These are phyloP conservation scores for Isatis lusitanica DNA, from an alignment of 441 rosid genomes.

Conservation along the genomic window DNA sequence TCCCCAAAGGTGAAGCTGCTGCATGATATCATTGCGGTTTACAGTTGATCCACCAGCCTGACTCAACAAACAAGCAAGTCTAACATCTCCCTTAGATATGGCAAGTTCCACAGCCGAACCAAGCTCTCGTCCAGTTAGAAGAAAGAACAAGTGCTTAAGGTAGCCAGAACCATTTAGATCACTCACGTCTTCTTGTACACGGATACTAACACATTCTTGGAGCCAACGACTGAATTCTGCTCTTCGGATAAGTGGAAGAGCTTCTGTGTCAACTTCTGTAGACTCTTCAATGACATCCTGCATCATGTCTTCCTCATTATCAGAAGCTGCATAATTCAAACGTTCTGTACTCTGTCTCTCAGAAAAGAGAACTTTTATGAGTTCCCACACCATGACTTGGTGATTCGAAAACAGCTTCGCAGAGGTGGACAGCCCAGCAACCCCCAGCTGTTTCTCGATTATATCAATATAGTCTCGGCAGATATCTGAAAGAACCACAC, in stretches of 20 bases:
- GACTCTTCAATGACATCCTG: slow-evolving; percentile 73
- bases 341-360: slow-evolving; percentile 67
- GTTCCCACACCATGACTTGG: slow-evolving; percentile 97
- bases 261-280: slow-evolving; percentile 68
- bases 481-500: slow-evolving; percentile 68
- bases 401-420: slow-evolving; percentile 78
- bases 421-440: slow-evolving; percentile 68
- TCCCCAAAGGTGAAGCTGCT: slow-evolving; percentile 89
- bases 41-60: slow-evolving; percentile 93
- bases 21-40: slow-evolving; percentile 68
- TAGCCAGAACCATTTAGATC: slow-evolving; percentile 70
- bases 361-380: slow-evolving; percentile 86
- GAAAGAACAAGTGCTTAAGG: slow-evolving; percentile 77
- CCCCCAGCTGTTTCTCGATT: slow-evolving; percentile 81
- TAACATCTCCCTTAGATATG: slow-evolving; percentile 88
- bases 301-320: slow-evolving; percentile 92
- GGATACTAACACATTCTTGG: slow-evolving; percentile 90
- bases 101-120: slow-evolving; percentile 92
- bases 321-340: slow-evolving; percentile 60
- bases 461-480: slow-evolving; percentile 82
- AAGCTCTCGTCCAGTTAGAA: slow-evolving; percentile 84
- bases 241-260: slow-evolving; percentile 86
- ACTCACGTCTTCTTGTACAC: slow-evolving; percentile 87
- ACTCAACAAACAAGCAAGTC: slow-evolving; percentile 91
- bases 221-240: slow-evolving; percentile 96